phyloP scores from a whole-genome alignment of 2,329 filamentous ascomycete species.

The Catunica adiposa region DNA sequence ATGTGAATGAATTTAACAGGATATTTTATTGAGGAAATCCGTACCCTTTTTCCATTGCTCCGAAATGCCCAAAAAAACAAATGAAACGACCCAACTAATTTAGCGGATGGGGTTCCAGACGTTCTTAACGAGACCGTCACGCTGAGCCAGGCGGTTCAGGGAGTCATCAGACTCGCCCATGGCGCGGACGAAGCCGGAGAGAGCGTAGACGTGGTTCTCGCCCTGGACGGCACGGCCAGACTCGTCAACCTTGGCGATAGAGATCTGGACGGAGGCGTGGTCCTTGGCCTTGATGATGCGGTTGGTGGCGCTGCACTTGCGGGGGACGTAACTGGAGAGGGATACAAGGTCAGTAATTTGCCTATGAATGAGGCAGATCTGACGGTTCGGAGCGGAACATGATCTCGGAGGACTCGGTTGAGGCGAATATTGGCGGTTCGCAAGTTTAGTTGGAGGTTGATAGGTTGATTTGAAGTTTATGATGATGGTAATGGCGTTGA shows the following conservation, averaged over 20 bases:
- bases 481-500: not conserved
- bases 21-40: constrained; percentile 2
- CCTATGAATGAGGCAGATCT: not conserved
- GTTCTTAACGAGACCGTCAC: constrained; percentile 89
- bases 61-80: constrained; percentile 11
- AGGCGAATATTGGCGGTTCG: not conserved
- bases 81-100: constrained; percentile 18
- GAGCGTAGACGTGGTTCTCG: constrained; percentile 94
- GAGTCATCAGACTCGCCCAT: constrained; percentile 97
- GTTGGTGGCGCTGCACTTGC: constrained; percentile 98
- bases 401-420: not conserved
- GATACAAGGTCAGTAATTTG: not conserved
- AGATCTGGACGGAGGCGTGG: constrained; percentile 96
- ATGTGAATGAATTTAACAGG: constrained; percentile 1
- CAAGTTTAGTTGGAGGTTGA: not conserved
- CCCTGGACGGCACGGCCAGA: constrained; percentile 84
- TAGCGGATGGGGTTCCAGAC: constrained; percentile 74
- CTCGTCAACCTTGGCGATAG: constrained; percentile 96
- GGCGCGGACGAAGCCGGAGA: constrained; percentile 92
- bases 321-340: constrained; percentile 68
- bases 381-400: not conserved
- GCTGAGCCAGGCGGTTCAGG: constrained; percentile 88
- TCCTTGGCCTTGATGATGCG: constrained; percentile 99
- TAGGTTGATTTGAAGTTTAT: not conserved
- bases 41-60: constrained; percentile 15